phyloP scores from a whole-genome alignment of 2,329 filamentous ascomycete species.

The Diaporthe caulivora region DNA sequence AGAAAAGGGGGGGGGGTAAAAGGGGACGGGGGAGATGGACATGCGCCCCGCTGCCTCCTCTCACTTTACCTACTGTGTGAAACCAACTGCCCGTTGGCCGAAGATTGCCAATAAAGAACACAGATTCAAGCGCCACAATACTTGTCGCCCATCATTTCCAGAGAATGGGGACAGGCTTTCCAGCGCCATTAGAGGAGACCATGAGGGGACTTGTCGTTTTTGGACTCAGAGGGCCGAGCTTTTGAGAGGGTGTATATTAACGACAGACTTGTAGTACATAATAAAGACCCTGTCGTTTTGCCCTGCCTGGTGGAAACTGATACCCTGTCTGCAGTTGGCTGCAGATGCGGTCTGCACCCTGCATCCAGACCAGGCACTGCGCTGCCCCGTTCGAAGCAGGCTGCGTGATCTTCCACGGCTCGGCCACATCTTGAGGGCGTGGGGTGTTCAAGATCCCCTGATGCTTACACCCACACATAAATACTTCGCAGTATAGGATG shows the following conservation, averaged over 20 bases:
- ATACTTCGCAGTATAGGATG: slow-evolving; percentile 4
- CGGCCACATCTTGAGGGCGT: background rate
- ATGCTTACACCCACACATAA: slow-evolving; percentile 14
- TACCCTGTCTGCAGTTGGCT: slow-evolving; percentile 25
- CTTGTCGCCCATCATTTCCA: slow-evolving; percentile 27
- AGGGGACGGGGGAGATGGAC: slow-evolving; percentile 18
- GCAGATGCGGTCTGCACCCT: slow-evolving; percentile 31
- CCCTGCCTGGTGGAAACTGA: slow-evolving; percentile 10
- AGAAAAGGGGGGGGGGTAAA: background rate
- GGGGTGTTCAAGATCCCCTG: background rate
- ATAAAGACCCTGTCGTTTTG: background rate
- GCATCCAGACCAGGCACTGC: slow-evolving; percentile 27
- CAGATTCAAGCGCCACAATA: slow-evolving; percentile 22
- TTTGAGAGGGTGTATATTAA: slow-evolving; percentile 20
- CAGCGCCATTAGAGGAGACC: slow-evolving; percentile 32
- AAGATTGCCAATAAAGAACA: slow-evolving; percentile 23
- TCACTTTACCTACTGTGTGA: slow-evolving; percentile 28
- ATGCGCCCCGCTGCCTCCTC: slow-evolving; percentile 28
- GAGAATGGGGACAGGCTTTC: slow-evolving; percentile 1
- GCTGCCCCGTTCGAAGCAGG: slow-evolving; percentile 18
- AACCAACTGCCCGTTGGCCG: slow-evolving; percentile 20
- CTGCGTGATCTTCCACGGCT: slow-evolving; percentile 19
- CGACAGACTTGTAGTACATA: slow-evolving; percentile 11
- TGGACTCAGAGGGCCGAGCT: background rate
- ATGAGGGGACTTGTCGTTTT: slow-evolving; percentile 18